Base-by-base conservation (phyloP, 2,329 filamentous ascomycete genomes). In the Aspergillus ustus region DNA sequence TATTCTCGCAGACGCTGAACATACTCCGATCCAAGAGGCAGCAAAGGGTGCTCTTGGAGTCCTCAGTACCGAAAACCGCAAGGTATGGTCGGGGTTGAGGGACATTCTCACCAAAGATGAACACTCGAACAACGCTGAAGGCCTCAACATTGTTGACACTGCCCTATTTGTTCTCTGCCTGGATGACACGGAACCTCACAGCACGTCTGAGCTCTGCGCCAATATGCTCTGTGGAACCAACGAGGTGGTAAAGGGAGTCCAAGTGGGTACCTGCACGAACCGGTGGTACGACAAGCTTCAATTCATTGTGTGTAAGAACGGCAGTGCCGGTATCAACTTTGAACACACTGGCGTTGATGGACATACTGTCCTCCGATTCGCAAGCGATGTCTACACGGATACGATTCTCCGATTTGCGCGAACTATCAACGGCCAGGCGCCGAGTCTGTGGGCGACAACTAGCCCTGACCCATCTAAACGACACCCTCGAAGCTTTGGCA, bases 241-340 rank as follows among this genome's bases (percentile, higher is more conserved):
- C 69, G 89, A 95, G 72, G 89, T 98, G 13, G 91, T 96, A 71
- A 91, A 90, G 73, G 95, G 95, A 4, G 91, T 99, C 2, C 95
- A 99, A 78, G 93, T 97, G 49, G 95, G 95, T 31, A 98, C 95
- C 2, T 99, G 95, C 79, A 97, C 94, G 15, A 99, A 99, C 77
- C 85, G 95, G 64, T 99, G 95, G 95, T 99, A 99, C 73, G 95
- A 99, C 80, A 99, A 99, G 81, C 84, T 99, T 52, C 95, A 99
- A 75, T 97, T 99, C 65, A 98, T 99, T 58, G 95, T 99, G 54
- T 98, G 95, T 84, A 96, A 97, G 81, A 99, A 98, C 78, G 95
- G 95, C 60, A 97, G 92, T 73, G 95, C 95, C 0, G 95, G 95
- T 6, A 98, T 99, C 86, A 99, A 99, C 80, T 98, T 99, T 71